Conservation (phyloP, 331 rosid species). For the Dryas integrifolia region DNA sequence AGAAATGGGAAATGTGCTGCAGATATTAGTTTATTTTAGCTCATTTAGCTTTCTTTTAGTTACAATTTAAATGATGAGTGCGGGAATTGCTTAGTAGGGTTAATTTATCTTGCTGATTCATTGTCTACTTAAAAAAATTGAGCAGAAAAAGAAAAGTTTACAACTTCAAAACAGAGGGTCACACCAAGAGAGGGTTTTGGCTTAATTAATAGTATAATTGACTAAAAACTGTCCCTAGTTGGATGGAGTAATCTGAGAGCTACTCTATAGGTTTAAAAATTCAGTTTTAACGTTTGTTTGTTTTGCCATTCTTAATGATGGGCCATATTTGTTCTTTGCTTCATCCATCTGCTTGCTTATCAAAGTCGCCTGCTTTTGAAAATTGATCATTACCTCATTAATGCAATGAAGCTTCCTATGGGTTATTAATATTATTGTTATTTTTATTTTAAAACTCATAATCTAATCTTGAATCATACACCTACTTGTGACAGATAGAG, state of each 20-base stretch:
- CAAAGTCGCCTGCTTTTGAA: not conserved
- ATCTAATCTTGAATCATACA: not conserved
- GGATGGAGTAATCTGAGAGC: not conserved
- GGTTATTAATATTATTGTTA: not conserved
- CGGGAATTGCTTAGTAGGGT: not conserved
- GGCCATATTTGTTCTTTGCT: not conserved
- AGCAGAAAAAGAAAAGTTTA: not conserved
- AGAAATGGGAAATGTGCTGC: not conserved
- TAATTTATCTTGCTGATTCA: not conserved
- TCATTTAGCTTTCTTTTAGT: not conserved
- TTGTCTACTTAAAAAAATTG: not conserved
- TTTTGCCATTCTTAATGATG: not conserved
- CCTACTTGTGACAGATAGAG: slow-evolving; percentile 51
- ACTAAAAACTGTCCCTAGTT: not conserved
- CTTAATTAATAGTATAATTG: not conserved
- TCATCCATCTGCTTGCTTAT: not conserved
- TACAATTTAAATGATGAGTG: not conserved
- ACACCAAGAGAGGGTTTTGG: not conserved
- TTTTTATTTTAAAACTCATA: not conserved
- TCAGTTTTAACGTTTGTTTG: not conserved
- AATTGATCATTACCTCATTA: not conserved
- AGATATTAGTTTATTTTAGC: not conserved
- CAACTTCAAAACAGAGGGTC: not conserved
- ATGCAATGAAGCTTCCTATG: not conserved
- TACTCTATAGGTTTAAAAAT: not conserved